Conservation (phyloP, 1,284 basidiomycete species). For the Hymenochaete sp. region DNA sequence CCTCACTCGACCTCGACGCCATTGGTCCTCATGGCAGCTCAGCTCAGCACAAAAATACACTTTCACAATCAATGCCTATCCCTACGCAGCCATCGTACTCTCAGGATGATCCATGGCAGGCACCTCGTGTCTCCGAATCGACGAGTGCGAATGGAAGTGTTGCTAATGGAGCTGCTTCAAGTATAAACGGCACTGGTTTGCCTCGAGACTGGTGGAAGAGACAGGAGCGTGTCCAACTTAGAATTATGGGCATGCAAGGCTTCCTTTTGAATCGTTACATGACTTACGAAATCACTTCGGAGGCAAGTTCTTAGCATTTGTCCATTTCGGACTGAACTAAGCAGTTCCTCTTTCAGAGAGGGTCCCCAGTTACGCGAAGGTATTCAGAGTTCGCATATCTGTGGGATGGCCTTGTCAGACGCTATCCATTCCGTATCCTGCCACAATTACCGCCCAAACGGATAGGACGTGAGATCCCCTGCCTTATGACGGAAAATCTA, state of each 20-base stretch:
- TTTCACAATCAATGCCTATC: slow-evolving; percentile 26
- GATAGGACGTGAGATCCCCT: slow-evolving; percentile 61
- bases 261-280: slow-evolving; percentile 80
- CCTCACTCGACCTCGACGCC: slow-evolving; percentile 53
- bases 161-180: slow-evolving; percentile 45
- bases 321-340: slow-evolving; percentile 5
- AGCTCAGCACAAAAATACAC: slow-evolving; percentile 35
- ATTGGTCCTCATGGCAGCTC: slow-evolving; percentile 45
- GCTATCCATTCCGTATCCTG: slow-evolving; percentile 88
- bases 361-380: slow-evolving; percentile 56
- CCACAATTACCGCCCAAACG: slow-evolving; percentile 86
- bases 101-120: slow-evolving; percentile 68
- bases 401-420: slow-evolving; percentile 70
- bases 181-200: slow-evolving; percentile 59
- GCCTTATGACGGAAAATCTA: slow-evolving; percentile 6
- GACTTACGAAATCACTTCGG: slow-evolving; percentile 73
- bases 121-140: slow-evolving; percentile 22
- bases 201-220: slow-evolving; percentile 79
- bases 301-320: slow-evolving; percentile 41
- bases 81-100: slow-evolving; percentile 37
- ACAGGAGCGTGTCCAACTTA: slow-evolving; percentile 63
- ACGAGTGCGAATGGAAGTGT: slow-evolving; percentile 21
- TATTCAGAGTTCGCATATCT: slow-evolving; percentile 90
- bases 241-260: slow-evolving; percentile 75
- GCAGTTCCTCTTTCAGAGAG: slow-evolving; percentile 35